Evolutionary conservation across 1,284 basidiomycete species (phyloP), one percentile per base, ranked within the genome.

Genomic region (Rhizoctonia solani): DNA sequence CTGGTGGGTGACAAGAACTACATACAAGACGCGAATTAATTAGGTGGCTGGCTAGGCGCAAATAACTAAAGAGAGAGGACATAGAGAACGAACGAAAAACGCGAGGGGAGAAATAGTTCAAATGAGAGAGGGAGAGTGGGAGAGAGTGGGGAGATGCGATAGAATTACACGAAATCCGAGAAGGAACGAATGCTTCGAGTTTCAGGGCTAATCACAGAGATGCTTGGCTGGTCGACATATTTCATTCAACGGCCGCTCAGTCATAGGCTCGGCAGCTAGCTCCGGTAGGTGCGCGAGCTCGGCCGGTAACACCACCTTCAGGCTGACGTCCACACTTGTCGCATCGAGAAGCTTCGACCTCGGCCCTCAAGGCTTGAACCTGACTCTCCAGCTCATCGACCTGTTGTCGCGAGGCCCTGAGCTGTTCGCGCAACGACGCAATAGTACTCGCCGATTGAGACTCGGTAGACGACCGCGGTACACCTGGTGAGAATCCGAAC

Each of bases 241-340:
- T n/a, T n/a, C n/a, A n/a, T n/a, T n/a, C n/a, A n/a, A n/a, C n/a
- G n/a, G n/a, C n/a, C n/a, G n/a, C n/a, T n/a, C n/a, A 34, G 14
- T 49, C 59, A 49, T 53, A 39, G 13, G 37, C 39, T 13, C 59
- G 59, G 4, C 47, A 58, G 23, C 68, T 63, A 21, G 50, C 32
- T n/a, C 68, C 68, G 4, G 68, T 69, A 27, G 42, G 63, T 42
- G 68, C 68, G 16, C 68, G 61, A n/a, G 63, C 63, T 23, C 68
- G 30, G 49, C 67, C 67, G 16, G 67, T 63, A 14, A 69, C 39
- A 9, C 63, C 59, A 41, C 23, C 21, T 21, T 54, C 68, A 21
- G 14, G n/a, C 49, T 21, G 47, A 34, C 41, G 44, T 41, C 47
- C 47, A 34, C 61, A 65, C 6, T 34, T 32, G n/a, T 65, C 59